These are phyloP conservation scores for Canariomyces notabilis DNA, from an alignment of 2,329 filamentous ascomycete genomes.

Conservation along the genomic window DNA sequence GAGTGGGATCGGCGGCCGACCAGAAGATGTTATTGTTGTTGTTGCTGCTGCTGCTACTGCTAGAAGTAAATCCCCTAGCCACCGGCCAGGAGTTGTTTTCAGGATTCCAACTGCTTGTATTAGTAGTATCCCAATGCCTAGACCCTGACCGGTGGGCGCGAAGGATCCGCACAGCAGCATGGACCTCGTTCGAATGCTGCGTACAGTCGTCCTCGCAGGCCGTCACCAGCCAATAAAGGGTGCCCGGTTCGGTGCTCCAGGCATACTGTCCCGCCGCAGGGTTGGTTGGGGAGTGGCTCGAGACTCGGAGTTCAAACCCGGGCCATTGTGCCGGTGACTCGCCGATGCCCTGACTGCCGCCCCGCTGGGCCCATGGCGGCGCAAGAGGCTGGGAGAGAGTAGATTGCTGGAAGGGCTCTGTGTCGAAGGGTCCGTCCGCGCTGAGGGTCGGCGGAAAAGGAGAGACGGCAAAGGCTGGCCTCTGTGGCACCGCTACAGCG, in stretches of 20 bases:
- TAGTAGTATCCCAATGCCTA: slow-evolving; percentile 8
- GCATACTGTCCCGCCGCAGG: slow-evolving; percentile 13
- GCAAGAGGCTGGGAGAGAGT: slow-evolving; percentile 2
- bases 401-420: slow-evolving; percentile 18
- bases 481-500: slow-evolving; percentile 15
- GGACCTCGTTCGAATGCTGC: slow-evolving; percentile 26
- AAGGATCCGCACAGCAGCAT: slow-evolving; percentile 29
- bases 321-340: slow-evolving; percentile 24
- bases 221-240: slow-evolving; percentile 10
- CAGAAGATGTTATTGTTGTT: slow-evolving; percentile 7
- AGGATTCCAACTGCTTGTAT: slow-evolving; percentile 10
- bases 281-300: slow-evolving; percentile 15
- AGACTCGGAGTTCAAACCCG: slow-evolving; percentile 22
- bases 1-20: slow-evolving; percentile 15
- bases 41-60: not conserved
- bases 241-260: slow-evolving; percentile 19
- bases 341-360: slow-evolving; percentile 3
- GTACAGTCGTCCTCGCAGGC: slow-evolving; percentile 25
- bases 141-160: slow-evolving; percentile 21
- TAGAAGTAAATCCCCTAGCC: slow-evolving; percentile 1
- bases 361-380: slow-evolving; percentile 10
- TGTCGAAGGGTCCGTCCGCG: slow-evolving; percentile 4
- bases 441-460: slow-evolving; percentile 16
- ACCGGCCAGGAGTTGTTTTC: slow-evolving; percentile 18
- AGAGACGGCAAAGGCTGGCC: slow-evolving; percentile 26